A percentile compares a stretch with the other conserved stretches of the same genome.
Conservation (phyloP, 1,284 basidiomycete genomes). For the Cutaneotrichosporon spelunceum region DNA sequence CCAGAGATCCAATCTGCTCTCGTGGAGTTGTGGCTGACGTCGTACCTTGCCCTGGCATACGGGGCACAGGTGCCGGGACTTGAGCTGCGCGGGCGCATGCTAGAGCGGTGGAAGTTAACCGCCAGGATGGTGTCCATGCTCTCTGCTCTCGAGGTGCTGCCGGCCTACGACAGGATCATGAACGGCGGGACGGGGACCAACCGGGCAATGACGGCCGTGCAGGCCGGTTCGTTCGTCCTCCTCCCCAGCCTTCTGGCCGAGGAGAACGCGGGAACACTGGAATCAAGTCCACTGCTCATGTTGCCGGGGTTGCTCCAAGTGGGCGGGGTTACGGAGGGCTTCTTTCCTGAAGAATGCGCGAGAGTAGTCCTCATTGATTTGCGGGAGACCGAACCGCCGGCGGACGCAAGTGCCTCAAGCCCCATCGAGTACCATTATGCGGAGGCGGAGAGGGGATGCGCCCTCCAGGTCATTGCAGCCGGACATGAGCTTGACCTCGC, state of each 20-base stretch:
- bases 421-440: background rate
- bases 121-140: background rate
- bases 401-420: background rate
- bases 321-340: background rate
- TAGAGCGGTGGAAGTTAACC: background rate
- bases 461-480: background rate
- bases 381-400: background rate
- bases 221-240: background rate
- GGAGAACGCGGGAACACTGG: background rate
- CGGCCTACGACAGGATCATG: background rate
- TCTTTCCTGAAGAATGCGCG: background rate
- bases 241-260: background rate
- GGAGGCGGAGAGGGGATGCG: background rate
- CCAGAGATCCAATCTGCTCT: background rate
- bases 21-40: background rate
- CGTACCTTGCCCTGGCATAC: background rate
- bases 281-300: background rate
- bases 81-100: background rate
- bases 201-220: background rate
- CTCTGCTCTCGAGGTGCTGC: background rate
- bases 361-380: background rate
- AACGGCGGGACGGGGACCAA: background rate
- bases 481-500: background rate
- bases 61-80: background rate
- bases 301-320: background rate